These are phyloP conservation scores for Panaeolus cyanescens DNA, from an alignment of 768 basidiomycete species.

Conservation along the genomic window DNA sequence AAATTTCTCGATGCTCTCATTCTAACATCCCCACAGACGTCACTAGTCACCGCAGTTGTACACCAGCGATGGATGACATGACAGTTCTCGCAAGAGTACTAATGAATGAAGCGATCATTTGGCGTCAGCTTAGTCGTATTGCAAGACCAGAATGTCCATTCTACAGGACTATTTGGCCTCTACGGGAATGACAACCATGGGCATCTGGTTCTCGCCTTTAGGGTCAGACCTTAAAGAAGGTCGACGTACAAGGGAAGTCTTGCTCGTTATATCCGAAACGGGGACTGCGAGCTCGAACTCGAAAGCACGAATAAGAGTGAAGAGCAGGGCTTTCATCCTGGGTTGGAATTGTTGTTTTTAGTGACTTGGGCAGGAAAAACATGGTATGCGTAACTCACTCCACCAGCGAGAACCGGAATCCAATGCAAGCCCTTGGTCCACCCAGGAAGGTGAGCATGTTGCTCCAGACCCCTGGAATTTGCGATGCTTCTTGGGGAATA, in stretches of 20 bases:
- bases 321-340: conserved; percentile 39
- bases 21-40: no score
- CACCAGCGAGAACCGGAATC: conserved; percentile 63
- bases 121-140: no score
- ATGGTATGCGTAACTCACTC: conserved; percentile 42
- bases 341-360: neutral
- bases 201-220: conserved; percentile 40
- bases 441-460: conserved; percentile 61
- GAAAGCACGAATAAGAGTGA: conserved; percentile 52
- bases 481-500: conserved; percentile 32
- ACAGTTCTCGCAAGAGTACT: no score
- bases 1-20: no score
- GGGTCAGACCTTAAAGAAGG: conserved; percentile 42
- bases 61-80: no score
- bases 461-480: conserved; percentile 33
- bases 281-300: conserved; percentile 58
- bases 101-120: no score
- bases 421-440: conserved; percentile 66
- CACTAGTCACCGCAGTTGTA: no score
- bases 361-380: neutral
- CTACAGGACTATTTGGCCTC: no score
- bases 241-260: conserved; percentile 36
- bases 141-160: no score
- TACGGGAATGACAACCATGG: conserved; percentile 43
- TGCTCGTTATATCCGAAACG: conserved; percentile 40